phyloP scores from a whole-genome alignment of 495 filamentous ascomycete species.

The Hypomontagnella monticulosa region DNA sequence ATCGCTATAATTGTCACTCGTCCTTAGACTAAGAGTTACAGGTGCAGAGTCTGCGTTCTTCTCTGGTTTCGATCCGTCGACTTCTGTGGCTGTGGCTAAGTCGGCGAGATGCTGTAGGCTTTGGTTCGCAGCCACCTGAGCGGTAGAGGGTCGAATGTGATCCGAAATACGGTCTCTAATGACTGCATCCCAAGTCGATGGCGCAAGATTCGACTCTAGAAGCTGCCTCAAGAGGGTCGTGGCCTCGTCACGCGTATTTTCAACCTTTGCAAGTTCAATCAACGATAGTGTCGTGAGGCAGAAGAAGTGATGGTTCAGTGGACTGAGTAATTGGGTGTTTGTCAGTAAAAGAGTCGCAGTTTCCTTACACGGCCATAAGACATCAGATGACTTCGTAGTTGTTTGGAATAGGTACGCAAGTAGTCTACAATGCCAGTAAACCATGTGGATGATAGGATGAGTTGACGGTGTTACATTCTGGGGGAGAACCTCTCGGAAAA shows the following conservation, averaged over 20 bases:
- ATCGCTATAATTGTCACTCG: conserved; percentile 43
- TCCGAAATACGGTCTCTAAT: conserved; percentile 60
- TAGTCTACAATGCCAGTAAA: conserved; percentile 78
- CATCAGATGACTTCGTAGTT: conserved; percentile 51
- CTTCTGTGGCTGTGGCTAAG: conserved; percentile 60
- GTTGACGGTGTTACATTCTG: conserved; percentile 46
- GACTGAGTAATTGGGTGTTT: conserved; percentile 65
- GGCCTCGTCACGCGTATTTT: conserved; percentile 49
- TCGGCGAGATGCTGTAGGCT: conserved; percentile 72
- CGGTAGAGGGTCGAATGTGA: conserved; percentile 46
- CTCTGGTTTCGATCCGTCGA: conserved; percentile 34
- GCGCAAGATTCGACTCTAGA: conserved; percentile 45
- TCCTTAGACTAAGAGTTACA: conserved; percentile 33
- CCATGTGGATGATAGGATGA: conserved; percentile 67
- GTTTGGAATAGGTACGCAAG: conserved; percentile 66
- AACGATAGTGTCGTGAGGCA: conserved; percentile 75
- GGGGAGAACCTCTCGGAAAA: conserved; percentile 59
- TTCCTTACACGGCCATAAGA: conserved; percentile 70
- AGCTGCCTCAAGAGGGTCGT: conserved; percentile 46
- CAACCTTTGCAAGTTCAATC: conserved; percentile 65
- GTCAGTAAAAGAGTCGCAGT: conserved; percentile 64
- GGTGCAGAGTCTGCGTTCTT: conserved; percentile 24
- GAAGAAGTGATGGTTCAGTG: conserved; percentile 78
- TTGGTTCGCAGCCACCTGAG: conserved; percentile 50
- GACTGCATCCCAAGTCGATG: conserved; percentile 55